Evolutionary conservation across 2,329 filamentous ascomycete genomes (phyloP), one percentile per base, ranked within the genome.

Genomic region (Ascochyta clinopodiicola): DNA sequence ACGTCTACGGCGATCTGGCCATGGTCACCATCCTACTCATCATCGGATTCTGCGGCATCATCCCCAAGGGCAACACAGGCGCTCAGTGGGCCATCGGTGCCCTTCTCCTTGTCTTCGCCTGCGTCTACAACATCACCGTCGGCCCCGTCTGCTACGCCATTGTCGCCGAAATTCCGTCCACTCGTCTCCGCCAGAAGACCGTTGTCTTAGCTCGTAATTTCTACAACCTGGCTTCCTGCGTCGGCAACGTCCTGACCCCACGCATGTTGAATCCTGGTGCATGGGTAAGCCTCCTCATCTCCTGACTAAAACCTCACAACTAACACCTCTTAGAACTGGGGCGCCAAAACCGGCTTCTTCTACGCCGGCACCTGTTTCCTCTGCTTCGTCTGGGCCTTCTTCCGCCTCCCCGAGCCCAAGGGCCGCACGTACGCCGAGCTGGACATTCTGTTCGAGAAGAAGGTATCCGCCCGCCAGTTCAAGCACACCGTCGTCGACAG

Each of bases 91-190:
- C 61, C 13, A 69, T 73, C 25, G 75, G 72, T 29, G 68, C 68
- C 22, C 69, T 74, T 60, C 60, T 75, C 13, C 57, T 76, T 5
- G 51, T 72, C 44, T 74, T 73, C 43, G 71, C 92, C 0, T 79
- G 94, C 38, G 86, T 88, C 69, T 97, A 96, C 77, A 91, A 96
- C 74, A 81, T 92, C 47, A 90, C 90, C 0, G 91, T 96, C 38
- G 92, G 92, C 22, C 95, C 92, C 0, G 91, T 96, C 9, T 92
- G 90, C 76, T 96, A 96, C 78, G 94, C 91, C 0, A 84, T 96
- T 12, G 92, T 96, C 6, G 86, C 90, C 1, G 92, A 96, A 74
- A 78, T 96, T 31, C 92, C 91, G 0, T 92, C 91, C 0, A 87
- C 90, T 10, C 86, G 92, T 12, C 83, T 97, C 36, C 90, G 94